Base-by-base conservation (phyloP, 176 grass and related monocot genomes). In the Musa itinerans region DNA sequence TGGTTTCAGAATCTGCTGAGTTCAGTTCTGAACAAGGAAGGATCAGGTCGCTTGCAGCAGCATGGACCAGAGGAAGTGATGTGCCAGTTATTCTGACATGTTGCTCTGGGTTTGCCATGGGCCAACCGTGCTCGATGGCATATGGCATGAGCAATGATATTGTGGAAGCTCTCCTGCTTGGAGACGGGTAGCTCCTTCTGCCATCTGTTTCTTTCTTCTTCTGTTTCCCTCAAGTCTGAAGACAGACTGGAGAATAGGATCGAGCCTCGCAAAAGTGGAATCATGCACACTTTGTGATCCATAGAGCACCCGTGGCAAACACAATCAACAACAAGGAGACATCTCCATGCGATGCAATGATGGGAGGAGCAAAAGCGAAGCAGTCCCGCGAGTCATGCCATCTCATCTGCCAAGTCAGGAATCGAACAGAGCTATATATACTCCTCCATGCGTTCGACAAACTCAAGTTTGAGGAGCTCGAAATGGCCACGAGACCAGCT, bases 401-500 rank as follows among this genome's bases (percentile, higher is more conserved):
- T 61, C 57, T 7, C 57, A 21, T 61, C 57, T n/a, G 15, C 34
- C 57, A n/a, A 61, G 17, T 3, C 57, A n/a, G 57, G n/a, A 19
- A 61, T 61, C 7, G n/a, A 61, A 20, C 17, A n/a, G 14, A 17
- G 57, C 19, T 43, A 43, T 43, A 43, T 43, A n/a, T 61, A 19
- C n/a, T 61, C 19, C 57, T 3, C 57, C 1, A 61, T 61, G 17
- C 17, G 17, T 21, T 21, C 3, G n/a, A 17, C n/a, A 74, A 29
- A 74, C 1, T 11, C 26, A 43, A 43, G 4, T 43, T 3, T 43
- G 34, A 43, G 34, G 34, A 43, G 34, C 4, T 43, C 34, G 34
- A 82, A 75, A 80, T 84, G 69, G 70, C 61, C 49, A 61, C 20
- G 62, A 59, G 57, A 69, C 27, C n/a, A 43, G 34, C 57, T 19